Percentiles rank a stretch among this genome's conserved stretches.
Evolutionary conservation across 2,329 filamentous ascomycete species (phyloP).

Genomic region (Pseudogymnoascus sp.): DNA sequence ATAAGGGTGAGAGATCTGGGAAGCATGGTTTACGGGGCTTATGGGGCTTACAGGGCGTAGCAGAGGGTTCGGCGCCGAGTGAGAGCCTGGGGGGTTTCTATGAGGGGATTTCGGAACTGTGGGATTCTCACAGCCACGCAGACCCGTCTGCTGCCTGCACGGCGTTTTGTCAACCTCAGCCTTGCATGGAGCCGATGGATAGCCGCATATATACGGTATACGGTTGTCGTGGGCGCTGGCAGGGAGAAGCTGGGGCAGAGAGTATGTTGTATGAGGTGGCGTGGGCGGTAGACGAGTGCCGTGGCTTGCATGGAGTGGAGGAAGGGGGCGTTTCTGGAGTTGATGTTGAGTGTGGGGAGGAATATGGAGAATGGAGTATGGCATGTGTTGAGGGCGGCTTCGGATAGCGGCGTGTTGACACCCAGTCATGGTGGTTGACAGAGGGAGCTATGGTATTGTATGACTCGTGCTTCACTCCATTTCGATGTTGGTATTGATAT

Average conservation of each 20-base stretch:
- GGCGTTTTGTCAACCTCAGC: neutral
- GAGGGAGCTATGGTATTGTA: neutral
- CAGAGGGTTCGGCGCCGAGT: neutral
- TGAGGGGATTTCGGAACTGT: neutral
- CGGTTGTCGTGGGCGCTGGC: neutral
- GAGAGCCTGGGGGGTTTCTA: neutral
- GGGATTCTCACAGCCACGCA: neutral
- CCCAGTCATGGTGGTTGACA: too few relatives aligned
- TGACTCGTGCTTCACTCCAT: neutral
- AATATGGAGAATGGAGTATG: neutral
- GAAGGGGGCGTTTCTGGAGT: neutral
- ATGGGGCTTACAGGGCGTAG: neutral
- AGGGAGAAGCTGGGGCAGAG: neutral
- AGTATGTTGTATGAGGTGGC: neutral
- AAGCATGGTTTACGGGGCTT: neutral
- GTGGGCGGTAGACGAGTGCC: neutral
- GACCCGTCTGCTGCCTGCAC: neutral
- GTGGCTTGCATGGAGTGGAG: neutral
- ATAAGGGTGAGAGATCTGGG: neutral
- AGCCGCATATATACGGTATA: neutral
- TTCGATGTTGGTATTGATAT: too few relatives aligned
- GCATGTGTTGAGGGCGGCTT: neutral
- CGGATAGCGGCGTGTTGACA: neutral
- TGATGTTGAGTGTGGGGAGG: neutral
- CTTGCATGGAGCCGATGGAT: neutral